Base-by-base conservation (phyloP, 441 rosid species). In the Euphorbia celastroides region DNA sequence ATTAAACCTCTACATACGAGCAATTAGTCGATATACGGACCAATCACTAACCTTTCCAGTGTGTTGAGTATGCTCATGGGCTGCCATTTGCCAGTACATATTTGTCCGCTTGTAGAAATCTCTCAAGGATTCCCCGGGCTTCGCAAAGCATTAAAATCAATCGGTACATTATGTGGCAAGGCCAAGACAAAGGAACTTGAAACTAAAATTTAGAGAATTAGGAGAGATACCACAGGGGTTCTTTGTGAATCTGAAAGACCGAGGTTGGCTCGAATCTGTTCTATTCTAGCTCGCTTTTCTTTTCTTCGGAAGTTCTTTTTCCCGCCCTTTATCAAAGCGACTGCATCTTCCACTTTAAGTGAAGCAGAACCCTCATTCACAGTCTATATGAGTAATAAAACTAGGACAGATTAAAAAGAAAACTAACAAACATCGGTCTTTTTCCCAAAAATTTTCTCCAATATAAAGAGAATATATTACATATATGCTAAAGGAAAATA, bases 41-140 rank as follows among this genome's bases (percentile, higher is more conserved):
- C 6, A 19, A 62, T 62, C 0, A 27, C 36, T 19, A 30, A 28
- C 99, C 99, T 91, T 93, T 70, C 99, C 99, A 10, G 99, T 93
- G 74, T 93, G 99, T 66, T 91, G 96, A 42, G 99, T 91, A 67
- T 93, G 99, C 72, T 93, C 97, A 62, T 93, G 91, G 38, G 99
- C 97, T 25, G 99, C 99, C 97, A 93, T 91, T 83, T 91, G 99
- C 99, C 99, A 91, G 80, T 93, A 93, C 87, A 88, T 62, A 75
- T 76, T 89, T 20, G 99, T 94, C 22, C 97, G 96, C 74, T 76
- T 85, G 66, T 93, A 93, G 86, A 93, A 93, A 78, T 93, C 97
- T 75, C 78, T 89, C 79, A 93, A 84, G 57, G 93, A 77, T 77
- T 93, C 99, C 70, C 97, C 99, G 60, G 99, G 95, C 99, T 93